Conservation (phyloP, 441 rosid genomes). For the Jatropha multifida region DNA sequence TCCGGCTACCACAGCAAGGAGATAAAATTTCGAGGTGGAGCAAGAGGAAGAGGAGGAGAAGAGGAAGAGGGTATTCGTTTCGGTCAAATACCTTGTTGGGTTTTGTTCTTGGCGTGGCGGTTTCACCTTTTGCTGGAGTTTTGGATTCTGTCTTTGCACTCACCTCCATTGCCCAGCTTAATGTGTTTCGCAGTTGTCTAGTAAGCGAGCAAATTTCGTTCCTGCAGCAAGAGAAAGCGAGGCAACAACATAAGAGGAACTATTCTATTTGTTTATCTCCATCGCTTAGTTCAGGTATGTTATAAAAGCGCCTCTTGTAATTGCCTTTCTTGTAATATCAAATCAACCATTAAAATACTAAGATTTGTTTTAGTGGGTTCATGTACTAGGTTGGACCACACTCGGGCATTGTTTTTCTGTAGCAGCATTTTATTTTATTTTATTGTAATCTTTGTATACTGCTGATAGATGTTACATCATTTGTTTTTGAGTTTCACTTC, state of each 20-base stretch:
- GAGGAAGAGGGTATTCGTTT: slow-evolving; percentile 7
- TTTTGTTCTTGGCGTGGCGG: slow-evolving; percentile 24
- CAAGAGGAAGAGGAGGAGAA: background rate
- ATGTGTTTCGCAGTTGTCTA: slow-evolving; percentile 17
- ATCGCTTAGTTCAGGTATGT: background rate
- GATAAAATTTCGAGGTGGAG: background rate
- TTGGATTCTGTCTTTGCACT: slow-evolving; percentile 21
- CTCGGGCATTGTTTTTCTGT: background rate
- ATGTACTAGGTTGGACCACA: background rate
- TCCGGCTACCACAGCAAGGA: background rate
- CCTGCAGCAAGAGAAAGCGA: background rate
- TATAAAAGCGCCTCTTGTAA: background rate
- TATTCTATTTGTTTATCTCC: background rate
- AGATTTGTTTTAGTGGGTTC: background rate
- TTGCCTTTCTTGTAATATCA: background rate
- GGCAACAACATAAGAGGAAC: background rate
- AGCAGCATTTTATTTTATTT: background rate
- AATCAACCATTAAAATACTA: background rate
- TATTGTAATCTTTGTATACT: background rate
- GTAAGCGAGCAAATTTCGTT: background rate
- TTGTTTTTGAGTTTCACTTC: background rate
- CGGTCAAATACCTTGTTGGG: slow-evolving; percentile 13
- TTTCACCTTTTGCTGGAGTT: slow-evolving; percentile 19
- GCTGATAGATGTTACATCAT: background rate
- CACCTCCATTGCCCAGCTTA: slow-evolving; percentile 18